Evolutionary conservation across 2,329 filamentous ascomycete species (phyloP), one percentile per base, ranked within the genome.

Genomic region (Aureobasidium sp.): DNA sequence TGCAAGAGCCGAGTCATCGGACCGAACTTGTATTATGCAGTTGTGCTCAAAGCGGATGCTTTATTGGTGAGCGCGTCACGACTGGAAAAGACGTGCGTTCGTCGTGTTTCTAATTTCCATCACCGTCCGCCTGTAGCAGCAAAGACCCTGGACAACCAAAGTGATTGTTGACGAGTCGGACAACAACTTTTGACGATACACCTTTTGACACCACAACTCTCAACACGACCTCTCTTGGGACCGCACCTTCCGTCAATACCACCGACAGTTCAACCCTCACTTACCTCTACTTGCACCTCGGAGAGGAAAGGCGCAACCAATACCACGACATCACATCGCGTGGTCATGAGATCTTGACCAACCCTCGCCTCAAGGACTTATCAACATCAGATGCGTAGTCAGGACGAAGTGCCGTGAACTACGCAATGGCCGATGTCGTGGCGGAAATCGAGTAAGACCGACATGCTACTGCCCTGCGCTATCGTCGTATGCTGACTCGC

Each of bases 361-460:
- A 16, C 11, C n/a, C 36, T 27, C 41, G 11, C 11, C n/a, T 21
- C 41, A 34, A 57, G 30, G 13, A 44, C 14, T n/a, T 13, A 32
- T 11, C 30, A 36, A 39, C 54, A 10, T 21, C 42, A 47, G 27
- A 58, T 58, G 54, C 29, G 25, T 4, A 47, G 21, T 39, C 13
- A 25, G 32, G 13, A 48, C 45, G 29, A 29, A 36, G 14, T 32
- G 27, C 9, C 13, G 5, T 41, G 7, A 25, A 29, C 21, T 37
- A 21, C 9, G 30, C 30, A 47, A 59, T 36, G 59, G 54, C 57
- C 45, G 57, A 51, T 59, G 41, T 61, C 6, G 59, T 61, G 32
- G 48, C 21, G 13, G 59, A 55, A 9, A 54, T 61, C 10, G 59
- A 61, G 59, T 61, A 41, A 55, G 59, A 32, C 10, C n/a, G 5